phyloP scores from a whole-genome alignment of 495 filamentous ascomycete genomes.

The Trichoderma asperelloides region DNA sequence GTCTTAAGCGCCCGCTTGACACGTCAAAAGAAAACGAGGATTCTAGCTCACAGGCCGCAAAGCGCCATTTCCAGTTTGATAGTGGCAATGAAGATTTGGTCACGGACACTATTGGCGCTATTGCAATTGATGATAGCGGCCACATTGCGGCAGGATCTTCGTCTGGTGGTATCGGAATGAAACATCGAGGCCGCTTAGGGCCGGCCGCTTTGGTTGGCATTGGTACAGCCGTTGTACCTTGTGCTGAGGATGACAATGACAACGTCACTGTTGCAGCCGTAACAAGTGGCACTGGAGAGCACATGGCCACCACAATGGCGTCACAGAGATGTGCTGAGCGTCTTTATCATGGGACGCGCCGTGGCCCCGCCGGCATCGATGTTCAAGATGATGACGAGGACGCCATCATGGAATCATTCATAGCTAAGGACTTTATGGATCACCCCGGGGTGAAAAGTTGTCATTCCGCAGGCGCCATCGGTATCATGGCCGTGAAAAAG shows the following conservation, averaged over 20 bases:
- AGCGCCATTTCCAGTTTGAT: conserved; percentile 8
- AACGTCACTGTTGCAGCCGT: conserved; percentile 62
- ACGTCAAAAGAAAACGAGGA: conserved; percentile 1
- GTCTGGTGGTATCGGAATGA: conserved; percentile 98
- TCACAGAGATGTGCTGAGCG: conserved; percentile 70
- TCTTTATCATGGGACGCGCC: conserved; percentile 57
- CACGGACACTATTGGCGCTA: conserved; percentile 90
- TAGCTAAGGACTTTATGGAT: conserved; percentile 70
- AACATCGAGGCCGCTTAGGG: conserved; percentile 80
- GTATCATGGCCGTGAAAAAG: conserved; percentile 77
- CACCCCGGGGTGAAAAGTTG: conserved; percentile 70
- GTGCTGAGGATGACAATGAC: conserved; percentile 45
- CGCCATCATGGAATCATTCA: conserved; percentile 58
- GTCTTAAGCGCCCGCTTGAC: conserved; percentile 10
- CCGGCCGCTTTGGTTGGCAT: conserved; percentile 89
- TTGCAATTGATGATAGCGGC: conserved; percentile 77
- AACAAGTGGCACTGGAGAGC: conserved; percentile 90
- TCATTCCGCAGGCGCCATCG: conserved; percentile 66
- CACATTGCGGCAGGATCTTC: conserved; percentile 95
- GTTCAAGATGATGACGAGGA: conserved; percentile 60
- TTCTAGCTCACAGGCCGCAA: background rate
- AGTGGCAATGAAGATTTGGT: conserved; percentile 42
- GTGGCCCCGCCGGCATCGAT: conserved; percentile 46
- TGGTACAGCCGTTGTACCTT: conserved; percentile 77
- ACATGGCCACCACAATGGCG: conserved; percentile 87